These are phyloP conservation scores for Pseudopithomyces maydicus DNA, from an alignment of 2,329 filamentous ascomycete genomes.

Conservation along the genomic window DNA sequence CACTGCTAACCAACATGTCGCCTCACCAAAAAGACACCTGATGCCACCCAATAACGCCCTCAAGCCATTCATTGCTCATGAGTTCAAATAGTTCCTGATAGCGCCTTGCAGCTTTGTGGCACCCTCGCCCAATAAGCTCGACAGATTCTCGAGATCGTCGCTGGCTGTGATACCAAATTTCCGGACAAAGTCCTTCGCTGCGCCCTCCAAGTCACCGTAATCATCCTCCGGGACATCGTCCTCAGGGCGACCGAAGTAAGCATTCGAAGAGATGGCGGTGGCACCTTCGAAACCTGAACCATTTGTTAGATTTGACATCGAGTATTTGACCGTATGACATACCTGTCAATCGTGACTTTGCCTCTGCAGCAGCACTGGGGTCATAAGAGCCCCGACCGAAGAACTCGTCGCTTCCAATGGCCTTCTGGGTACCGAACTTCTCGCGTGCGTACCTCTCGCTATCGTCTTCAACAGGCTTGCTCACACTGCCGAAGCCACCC, in stretches of 20 bases:
- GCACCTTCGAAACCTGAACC: slow-evolving; percentile 82
- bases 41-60: not conserved
- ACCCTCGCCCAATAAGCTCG: slow-evolving; percentile 81
- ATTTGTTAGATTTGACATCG: slow-evolving; percentile 7
- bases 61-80: slow-evolving; percentile 25
- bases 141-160: slow-evolving; percentile 92
- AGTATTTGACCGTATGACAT: slow-evolving; percentile 3
- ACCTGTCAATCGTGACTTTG: slow-evolving; percentile 78
- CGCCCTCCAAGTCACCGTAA: slow-evolving; percentile 89
- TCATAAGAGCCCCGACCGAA: slow-evolving; percentile 92
- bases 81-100: slow-evolving; percentile 47
- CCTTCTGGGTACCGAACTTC: slow-evolving; percentile 92
- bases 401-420: slow-evolving; percentile 97
- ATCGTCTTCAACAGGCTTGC: slow-evolving; percentile 72
- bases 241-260: slow-evolving; percentile 94
- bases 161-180: slow-evolving; percentile 95
- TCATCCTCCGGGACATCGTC: slow-evolving; percentile 72
- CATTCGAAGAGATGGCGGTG: slow-evolving; percentile 90
- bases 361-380: slow-evolving; percentile 78
- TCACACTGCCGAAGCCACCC: slow-evolving; percentile 87
- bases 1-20: not conserved
- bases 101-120: slow-evolving; percentile 77
- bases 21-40: not conserved
- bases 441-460: slow-evolving; percentile 80
- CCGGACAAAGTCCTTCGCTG: slow-evolving; percentile 93